Evolutionary conservation across 352 stramenopile species (phyloP).

Genomic region (Phytophthora pluvialis): DNA sequence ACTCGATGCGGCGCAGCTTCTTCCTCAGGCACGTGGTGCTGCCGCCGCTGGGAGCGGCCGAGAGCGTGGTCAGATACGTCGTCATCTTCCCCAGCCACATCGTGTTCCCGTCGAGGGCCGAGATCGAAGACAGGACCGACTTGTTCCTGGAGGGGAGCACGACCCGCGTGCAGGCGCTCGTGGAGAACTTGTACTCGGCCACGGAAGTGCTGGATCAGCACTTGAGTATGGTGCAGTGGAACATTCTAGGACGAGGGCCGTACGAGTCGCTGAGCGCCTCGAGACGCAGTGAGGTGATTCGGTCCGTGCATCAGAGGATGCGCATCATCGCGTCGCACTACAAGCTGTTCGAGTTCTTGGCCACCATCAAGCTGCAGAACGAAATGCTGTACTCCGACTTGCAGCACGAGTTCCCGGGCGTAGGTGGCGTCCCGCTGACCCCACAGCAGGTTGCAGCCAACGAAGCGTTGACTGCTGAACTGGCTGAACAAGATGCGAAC

Average conservation of each 20-base stretch:
- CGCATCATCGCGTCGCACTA: conserved; percentile 74
- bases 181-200: conserved; percentile 86
- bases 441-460: conserved; percentile 51
- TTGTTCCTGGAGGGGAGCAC: conserved; percentile 80
- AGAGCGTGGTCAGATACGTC: conserved; percentile 74
- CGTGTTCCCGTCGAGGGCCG: conserved; percentile 81
- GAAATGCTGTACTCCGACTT: conserved; percentile 84
- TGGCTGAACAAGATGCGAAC: conserved; percentile 60
- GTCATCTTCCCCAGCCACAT: conserved; percentile 81
- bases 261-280: conserved; percentile 78
- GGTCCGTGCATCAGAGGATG: conserved; percentile 76
- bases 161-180: conserved; percentile 67
- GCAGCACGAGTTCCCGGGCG: conserved; percentile 56
- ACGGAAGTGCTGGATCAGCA: conserved; percentile 86
- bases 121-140: conserved; percentile 78
- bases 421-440: conserved; percentile 54
- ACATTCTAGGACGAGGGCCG: conserved; percentile 77
- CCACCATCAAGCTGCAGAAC: conserved; percentile 85
- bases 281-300: conserved; percentile 67
- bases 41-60: conserved; percentile 65
- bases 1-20: conserved; percentile 68
- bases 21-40: conserved; percentile 74
- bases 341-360: conserved; percentile 87
- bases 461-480: conserved; percentile 41
- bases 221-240: conserved; percentile 89